Conservation (phyloP, 257 asterid genomes). For the Solanum ossicruentum region DNA sequence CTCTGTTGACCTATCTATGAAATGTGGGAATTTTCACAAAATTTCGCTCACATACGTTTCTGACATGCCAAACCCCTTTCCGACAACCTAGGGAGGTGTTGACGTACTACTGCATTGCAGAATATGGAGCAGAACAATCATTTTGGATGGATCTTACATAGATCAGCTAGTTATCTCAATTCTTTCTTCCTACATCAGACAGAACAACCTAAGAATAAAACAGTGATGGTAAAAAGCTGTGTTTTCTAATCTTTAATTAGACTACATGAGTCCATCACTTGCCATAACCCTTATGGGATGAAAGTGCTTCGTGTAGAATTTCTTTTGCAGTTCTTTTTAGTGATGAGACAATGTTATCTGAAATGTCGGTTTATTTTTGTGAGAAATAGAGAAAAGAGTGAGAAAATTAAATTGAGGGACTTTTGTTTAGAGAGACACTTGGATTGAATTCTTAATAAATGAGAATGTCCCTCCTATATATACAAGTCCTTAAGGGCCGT, state of each 20-base stretch:
- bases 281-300: background rate
- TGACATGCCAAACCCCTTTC: background rate
- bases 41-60: background rate
- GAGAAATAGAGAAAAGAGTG: too few relatives aligned
- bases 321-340: background rate
- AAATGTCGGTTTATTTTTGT: background rate
- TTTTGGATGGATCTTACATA: background rate
- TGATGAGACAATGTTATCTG: background rate
- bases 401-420: too few relatives aligned
- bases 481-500: too few relatives aligned
- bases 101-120: background rate
- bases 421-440: too few relatives aligned
- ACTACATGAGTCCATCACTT: background rate
- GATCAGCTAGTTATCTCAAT: background rate
- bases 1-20: too few relatives aligned
- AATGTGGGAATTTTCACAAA: too few relatives aligned
- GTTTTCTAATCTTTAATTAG: background rate
- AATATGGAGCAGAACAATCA: background rate
- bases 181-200: background rate
- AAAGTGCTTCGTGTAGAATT: background rate
- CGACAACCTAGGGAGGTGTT: background rate
- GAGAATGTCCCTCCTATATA: too few relatives aligned
- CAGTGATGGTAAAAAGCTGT: background rate
- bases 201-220: background rate
- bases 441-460: too few relatives aligned